Conservation (phyloP, 2,329 filamentous ascomycete species). For the Botrytis deweyae region DNA sequence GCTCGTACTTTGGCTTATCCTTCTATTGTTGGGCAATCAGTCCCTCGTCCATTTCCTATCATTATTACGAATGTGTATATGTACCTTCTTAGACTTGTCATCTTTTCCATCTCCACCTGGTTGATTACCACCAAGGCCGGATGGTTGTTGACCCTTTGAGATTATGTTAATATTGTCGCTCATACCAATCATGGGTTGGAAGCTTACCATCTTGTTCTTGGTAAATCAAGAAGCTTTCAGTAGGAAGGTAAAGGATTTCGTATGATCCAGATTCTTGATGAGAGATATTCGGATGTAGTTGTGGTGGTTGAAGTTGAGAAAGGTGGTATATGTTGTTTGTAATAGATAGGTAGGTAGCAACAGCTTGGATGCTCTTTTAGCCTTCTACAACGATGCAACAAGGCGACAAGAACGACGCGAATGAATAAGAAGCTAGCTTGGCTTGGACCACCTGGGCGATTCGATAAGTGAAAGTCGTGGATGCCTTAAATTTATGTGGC, state of each 20-base stretch:
- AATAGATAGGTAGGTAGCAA: conserved; percentile 25
- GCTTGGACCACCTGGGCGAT: neutral
- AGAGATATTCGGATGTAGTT: conserved; percentile 26
- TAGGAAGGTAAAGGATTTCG: neutral
- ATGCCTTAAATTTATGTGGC: neutral
- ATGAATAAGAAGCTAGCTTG: conserved; percentile 8
- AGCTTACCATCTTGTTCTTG: conserved; percentile 37
- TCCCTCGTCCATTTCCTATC: conserved; percentile 11
- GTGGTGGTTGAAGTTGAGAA: conserved; percentile 28
- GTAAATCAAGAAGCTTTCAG: conserved; percentile 19
- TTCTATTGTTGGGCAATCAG: conserved; percentile 60
- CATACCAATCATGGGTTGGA: conserved; percentile 14
- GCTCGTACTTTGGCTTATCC: conserved; percentile 99
- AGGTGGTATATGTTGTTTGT: conserved; percentile 28
- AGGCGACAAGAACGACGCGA: conserved; percentile 23
- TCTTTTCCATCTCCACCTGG: conserved; percentile 73
- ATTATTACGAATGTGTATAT: neutral
- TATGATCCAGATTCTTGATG: neutral
- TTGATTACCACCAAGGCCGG: conserved; percentile 45
- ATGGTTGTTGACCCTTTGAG: conserved; percentile 46
- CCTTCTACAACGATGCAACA: conserved; percentile 20
- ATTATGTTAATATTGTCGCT: conserved; percentile 29
- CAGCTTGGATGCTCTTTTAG: conserved; percentile 27
- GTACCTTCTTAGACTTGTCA: conserved; percentile 91
- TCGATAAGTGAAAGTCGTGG: neutral